Conservation (phyloP, 1,139 yeast genomes). For the Arxiozyma bovina region DNA sequence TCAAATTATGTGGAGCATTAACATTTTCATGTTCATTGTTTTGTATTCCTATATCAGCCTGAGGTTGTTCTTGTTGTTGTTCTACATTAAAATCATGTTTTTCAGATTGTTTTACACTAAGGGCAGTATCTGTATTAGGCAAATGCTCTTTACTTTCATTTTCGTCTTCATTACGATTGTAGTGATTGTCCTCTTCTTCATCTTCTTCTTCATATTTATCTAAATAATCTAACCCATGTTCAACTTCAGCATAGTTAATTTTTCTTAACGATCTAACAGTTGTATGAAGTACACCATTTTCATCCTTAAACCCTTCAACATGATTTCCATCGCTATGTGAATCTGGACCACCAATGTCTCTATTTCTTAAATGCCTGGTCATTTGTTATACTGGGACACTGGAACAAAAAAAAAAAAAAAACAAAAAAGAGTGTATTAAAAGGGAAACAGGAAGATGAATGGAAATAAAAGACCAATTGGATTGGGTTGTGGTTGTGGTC, state of each 20-base stretch:
- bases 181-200: conserved; percentile 12
- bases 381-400: conserved; percentile 7
- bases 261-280: conserved; percentile 26
- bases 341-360: conserved; percentile 4
- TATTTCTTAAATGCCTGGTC: conserved; percentile 23
- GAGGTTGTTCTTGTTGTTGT: background rate
- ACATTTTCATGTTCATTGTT: background rate
- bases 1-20: conserved; percentile 7
- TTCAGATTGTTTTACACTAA: conserved; percentile 7
- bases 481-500: too few relatives aligned
- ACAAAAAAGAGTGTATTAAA: background rate
- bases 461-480: too few relatives aligned
- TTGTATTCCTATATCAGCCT: background rate
- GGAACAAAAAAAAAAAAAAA: background rate
- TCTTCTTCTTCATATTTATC: conserved; percentile 21
- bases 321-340: conserved; percentile 3
- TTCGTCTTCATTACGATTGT: conserved; percentile 7
- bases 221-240: conserved; percentile 27
- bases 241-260: conserved; percentile 31
- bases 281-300: conserved; percentile 27
- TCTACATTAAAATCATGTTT: background rate
- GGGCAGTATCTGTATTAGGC: conserved; percentile 14
- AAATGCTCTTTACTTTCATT: conserved; percentile 22
- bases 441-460: background rate
- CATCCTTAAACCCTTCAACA: conserved; percentile 18